phyloP scores from a whole-genome alignment of 805 yeast species.

The Teunomyces funiuensis region DNA sequence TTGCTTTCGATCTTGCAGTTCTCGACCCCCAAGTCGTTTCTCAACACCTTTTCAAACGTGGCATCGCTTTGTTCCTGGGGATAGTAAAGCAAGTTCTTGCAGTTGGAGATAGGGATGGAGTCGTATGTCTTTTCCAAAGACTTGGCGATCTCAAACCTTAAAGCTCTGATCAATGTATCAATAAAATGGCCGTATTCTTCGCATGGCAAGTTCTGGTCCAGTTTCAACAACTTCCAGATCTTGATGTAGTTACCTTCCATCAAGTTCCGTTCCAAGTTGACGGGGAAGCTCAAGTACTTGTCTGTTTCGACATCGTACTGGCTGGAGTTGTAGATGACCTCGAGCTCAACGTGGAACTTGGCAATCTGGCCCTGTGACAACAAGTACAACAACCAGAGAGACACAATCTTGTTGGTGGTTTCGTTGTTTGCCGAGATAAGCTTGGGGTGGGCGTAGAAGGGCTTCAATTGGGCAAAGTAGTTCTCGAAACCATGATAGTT shows the following conservation, averaged over 20 bases:
- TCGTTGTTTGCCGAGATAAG: constrained; percentile 33
- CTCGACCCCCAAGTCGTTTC: constrained; percentile 37
- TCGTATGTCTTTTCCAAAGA: constrained; percentile 80
- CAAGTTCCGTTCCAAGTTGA: constrained; percentile 85
- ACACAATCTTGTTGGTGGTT: constrained; percentile 60
- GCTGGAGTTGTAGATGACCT: constrained; percentile 55
- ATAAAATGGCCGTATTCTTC: constrained; percentile 80
- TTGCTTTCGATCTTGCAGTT: constrained; percentile 61
- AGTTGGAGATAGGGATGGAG: constrained; percentile 75
- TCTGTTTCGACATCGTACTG: constrained; percentile 62
- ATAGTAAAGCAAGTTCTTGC: constrained; percentile 76
- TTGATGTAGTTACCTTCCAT: constrained; percentile 96
- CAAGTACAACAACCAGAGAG: constrained; percentile 72
- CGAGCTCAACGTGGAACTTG: constrained; percentile 87
- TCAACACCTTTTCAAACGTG: constrained; percentile 30
- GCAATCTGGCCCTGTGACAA: constrained; percentile 83
- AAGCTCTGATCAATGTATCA: constrained; percentile 70
- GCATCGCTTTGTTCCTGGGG: constrained; percentile 42
- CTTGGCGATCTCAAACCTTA: constrained; percentile 81
- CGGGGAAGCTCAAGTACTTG: constrained; percentile 75
- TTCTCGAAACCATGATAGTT: constrained; percentile 69
- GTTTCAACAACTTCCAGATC: constrained; percentile 75
- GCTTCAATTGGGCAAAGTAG: constrained; percentile 69
- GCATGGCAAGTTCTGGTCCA: constrained; percentile 54
- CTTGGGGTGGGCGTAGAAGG: constrained; percentile 59